A percentile compares a stretch with the other conserved stretches of the same genome.
Evolutionary conservation across 306 rosid species (phyloP).

Genomic region (Lathyrus aphaca): DNA sequence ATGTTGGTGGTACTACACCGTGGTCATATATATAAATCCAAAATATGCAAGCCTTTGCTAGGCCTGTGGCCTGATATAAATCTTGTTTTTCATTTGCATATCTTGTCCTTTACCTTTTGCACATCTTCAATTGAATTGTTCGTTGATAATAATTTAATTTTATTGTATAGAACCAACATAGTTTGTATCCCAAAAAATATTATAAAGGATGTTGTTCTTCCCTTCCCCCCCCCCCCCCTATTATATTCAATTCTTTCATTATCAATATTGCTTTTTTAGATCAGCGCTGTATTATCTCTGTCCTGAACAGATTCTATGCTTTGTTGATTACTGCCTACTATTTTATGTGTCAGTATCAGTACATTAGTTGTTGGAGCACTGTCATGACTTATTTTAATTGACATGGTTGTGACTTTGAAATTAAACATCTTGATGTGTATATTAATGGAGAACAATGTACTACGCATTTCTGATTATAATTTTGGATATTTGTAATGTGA

Average conservation of each 20-base stretch:
- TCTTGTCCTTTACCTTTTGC: background rate
- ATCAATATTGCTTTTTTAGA: slow-evolving; percentile 5
- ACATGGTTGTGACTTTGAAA: background rate
- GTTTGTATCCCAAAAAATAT: background rate
- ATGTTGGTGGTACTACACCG: background rate
- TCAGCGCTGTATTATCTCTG: slow-evolving; percentile 3
- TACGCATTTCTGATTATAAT: slow-evolving; percentile 10
- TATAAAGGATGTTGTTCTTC: background rate
- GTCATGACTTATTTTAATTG: slow-evolving; percentile 10
- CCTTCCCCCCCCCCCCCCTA: background rate
- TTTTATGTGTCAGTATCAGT: slow-evolving; percentile 2
- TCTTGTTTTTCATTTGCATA: slow-evolving; percentile 15
- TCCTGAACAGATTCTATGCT: slow-evolving; percentile 15
- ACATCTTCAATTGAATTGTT: slow-evolving; percentile 13
- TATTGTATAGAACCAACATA: background rate
- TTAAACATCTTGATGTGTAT: slow-evolving; percentile 16
- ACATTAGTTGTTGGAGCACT: slow-evolving; percentile 20
- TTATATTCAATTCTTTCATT: slow-evolving; percentile 9
- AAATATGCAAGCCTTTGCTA: slow-evolving; percentile 24
- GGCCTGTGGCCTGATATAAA: slow-evolving; percentile 8
- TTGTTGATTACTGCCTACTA: background rate
- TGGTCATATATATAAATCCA: slow-evolving; percentile 5
- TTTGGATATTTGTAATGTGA: slow-evolving; percentile 33
- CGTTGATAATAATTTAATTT: background rate
- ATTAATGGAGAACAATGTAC: slow-evolving; percentile 18